Base-by-base conservation (phyloP, 73 alveolate species). In the Effrenium voratum region DNA sequence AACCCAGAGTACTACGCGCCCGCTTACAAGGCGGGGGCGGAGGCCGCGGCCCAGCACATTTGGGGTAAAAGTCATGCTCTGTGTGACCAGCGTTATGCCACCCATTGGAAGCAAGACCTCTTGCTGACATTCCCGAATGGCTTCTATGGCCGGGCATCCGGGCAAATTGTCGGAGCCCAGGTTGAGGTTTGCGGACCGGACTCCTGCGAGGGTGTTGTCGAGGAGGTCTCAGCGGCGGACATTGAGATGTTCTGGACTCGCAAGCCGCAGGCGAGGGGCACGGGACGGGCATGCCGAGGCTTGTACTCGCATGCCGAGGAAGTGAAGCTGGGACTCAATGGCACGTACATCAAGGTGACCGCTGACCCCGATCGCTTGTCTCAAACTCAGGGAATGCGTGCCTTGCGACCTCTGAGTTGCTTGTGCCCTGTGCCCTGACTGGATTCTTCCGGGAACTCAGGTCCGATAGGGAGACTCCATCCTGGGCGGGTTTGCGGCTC, bases 401-500 rank as follows among this genome's bases (percentile, higher is more conserved):
- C 26, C 19, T 52, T 52, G 63, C 19, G 26, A 52, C 63, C 63
- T 19, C 26, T 8, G 63, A 19, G 63, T 52, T 52, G 8, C 63
- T 8, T 52, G 63, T 52, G 8, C 19, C 19, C 63, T 12, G 63
- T 52, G 19, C 63, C 8, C 26, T 8, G 19, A 52, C 19, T 52
- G 63, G 26, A 19, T 19, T 8, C 63, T 52, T 19, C 19, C 63
- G 63, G 8, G 63, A 19, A 41, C 86, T 16, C 38, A 82, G 92
- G 92, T 49, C 46, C 43, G 49, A 47, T n/a, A 46, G 92, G 34
- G 22, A 72, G 34, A 82, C 92, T 82, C 92, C 92, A 0, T 73
- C 46, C 50, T 82, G 92, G 92, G 95, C 97, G 5, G 97, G 97
- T 57, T 49, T 90, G 24, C 16, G 38, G 97, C 88, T 90, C 88